Percentiles rank a stretch among this genome's conserved stretches.
Evolutionary conservation across 139 green algal species (phyloP).

Genomic region (Astrephomene gubernaculifera): DNA sequence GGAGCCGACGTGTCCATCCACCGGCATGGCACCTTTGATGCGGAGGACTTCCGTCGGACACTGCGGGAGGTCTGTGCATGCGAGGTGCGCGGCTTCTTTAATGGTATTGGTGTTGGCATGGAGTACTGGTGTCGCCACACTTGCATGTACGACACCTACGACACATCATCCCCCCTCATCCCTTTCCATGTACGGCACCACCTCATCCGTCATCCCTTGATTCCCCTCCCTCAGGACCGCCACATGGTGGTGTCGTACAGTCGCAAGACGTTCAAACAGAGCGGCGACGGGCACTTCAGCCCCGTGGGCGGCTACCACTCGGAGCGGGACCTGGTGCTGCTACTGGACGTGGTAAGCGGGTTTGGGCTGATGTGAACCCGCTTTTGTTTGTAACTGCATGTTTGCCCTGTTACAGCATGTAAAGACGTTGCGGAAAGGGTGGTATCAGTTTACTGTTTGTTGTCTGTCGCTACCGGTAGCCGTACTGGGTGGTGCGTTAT

Average conservation of each 20-base stretch:
- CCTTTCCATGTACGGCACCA: no score
- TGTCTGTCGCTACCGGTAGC: no score
- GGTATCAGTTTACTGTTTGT: no score
- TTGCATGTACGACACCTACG: no score
- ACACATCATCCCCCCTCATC: no score
- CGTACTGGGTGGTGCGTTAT: no score
- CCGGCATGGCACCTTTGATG: slow-evolving; percentile 55
- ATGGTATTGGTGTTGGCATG: no score
- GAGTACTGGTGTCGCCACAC: no score
- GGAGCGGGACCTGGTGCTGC: slow-evolving; percentile 81
- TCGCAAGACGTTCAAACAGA: slow-evolving; percentile 65
- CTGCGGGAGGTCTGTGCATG: slow-evolving; percentile 8
- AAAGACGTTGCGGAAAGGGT: no score
- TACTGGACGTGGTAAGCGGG: slow-evolving; percentile 82
- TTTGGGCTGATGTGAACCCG: no score
- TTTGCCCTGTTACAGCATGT: no score
- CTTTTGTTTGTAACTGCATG: no score
- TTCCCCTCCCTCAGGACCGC: not conserved
- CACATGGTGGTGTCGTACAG: slow-evolving; percentile 88
- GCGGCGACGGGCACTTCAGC: slow-evolving; percentile 92
- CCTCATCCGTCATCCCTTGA: not conserved
- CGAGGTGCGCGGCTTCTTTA: slow-evolving; percentile 38
- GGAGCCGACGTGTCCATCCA: slow-evolving; percentile 79
- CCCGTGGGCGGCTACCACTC: slow-evolving; percentile 86
- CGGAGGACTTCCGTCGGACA: not conserved